These are phyloP conservation scores for Fraxinus sp. DNA, from an alignment of 305 asterid genomes.

Conservation along the genomic window DNA sequence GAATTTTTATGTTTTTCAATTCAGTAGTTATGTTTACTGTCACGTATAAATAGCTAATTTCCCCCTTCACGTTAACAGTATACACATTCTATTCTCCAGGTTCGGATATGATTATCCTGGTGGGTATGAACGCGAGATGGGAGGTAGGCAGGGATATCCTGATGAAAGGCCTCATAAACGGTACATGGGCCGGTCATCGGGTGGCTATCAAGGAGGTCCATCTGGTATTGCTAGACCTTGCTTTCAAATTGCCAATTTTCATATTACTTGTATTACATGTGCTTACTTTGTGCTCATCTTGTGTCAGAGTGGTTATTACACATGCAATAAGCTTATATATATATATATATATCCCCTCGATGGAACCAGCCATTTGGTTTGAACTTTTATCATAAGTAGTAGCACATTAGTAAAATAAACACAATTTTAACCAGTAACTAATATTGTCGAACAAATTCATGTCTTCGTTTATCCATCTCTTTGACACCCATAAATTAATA, in stretches of 20 bases:
- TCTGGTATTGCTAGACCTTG: slow-evolving; percentile 27
- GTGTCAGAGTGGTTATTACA: too few species aligned
- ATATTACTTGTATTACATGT: too few species aligned
- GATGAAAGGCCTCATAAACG: slow-evolving; percentile 91
- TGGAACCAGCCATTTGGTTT: too few species aligned
- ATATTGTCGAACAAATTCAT: background rate
- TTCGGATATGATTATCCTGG: slow-evolving; percentile 73
- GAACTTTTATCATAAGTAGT: background rate
- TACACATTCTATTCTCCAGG: slow-evolving; percentile 38
- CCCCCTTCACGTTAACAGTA: background rate
- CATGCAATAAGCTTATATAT: too few species aligned
- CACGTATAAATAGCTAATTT: background rate
- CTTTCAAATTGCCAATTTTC: background rate
- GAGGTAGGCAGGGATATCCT: slow-evolving; percentile 71
- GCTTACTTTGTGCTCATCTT: too few species aligned
- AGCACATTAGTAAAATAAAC: background rate
- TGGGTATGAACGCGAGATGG: slow-evolving; percentile 87
- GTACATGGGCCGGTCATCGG: slow-evolving; percentile 63
- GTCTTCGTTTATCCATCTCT: background rate
- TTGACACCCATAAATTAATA: background rate
- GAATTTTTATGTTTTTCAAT: background rate
- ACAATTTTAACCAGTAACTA: background rate
- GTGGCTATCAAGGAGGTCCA: slow-evolving; percentile 72
- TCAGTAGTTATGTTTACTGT: background rate
- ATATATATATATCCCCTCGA: too few species aligned